Evolutionary conservation across 2,329 filamentous ascomycete genomes (phyloP).

Genomic region (Talaromyces sp.): DNA sequence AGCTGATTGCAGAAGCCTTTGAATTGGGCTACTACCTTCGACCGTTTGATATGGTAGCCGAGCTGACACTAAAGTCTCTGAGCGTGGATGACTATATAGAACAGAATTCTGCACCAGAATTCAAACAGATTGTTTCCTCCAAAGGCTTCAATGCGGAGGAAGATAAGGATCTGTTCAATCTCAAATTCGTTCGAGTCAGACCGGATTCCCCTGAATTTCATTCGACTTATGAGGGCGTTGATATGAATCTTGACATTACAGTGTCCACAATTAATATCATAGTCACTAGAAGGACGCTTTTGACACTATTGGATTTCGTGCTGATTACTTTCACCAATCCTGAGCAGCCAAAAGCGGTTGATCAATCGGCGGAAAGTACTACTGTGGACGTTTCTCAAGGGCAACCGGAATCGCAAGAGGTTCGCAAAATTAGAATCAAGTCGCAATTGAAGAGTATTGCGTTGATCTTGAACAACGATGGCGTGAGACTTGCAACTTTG

Average conservation of each 20-base stretch:
- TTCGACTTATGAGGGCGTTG: conserved; percentile 85
- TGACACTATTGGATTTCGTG: conserved; percentile 92
- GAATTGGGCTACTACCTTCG: conserved; percentile 82
- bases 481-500: conserved; percentile 86
- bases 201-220: conserved; percentile 89
- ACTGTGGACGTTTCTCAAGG: conserved; percentile 27
- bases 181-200: conserved; percentile 89
- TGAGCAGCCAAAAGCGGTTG: conserved; percentile 46
- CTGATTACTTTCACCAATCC: conserved; percentile 81
- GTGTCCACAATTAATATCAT: conserved; percentile 96
- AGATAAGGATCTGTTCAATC: conserved; percentile 74
- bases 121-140: conserved; percentile 96
- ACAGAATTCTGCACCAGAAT: conserved; percentile 77
- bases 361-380: conserved; percentile 31
- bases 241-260: conserved; percentile 84
- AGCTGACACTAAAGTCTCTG: conserved; percentile 81
- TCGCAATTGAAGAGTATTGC: conserved; percentile 90
- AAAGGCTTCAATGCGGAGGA: conserved; percentile 68
- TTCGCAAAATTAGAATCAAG: conserved; percentile 86
- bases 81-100: conserved; percentile 94
- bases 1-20: conserved; percentile 87
- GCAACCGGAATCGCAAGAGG: conserved; percentile 34
- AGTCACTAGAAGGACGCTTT: conserved; percentile 85
- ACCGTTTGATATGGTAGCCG: conserved; percentile 87
- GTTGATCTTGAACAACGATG: conserved; percentile 95